Conservation (phyloP, 352 stramenopile genomes). For the Thalassiosira ordinaria region DNA sequence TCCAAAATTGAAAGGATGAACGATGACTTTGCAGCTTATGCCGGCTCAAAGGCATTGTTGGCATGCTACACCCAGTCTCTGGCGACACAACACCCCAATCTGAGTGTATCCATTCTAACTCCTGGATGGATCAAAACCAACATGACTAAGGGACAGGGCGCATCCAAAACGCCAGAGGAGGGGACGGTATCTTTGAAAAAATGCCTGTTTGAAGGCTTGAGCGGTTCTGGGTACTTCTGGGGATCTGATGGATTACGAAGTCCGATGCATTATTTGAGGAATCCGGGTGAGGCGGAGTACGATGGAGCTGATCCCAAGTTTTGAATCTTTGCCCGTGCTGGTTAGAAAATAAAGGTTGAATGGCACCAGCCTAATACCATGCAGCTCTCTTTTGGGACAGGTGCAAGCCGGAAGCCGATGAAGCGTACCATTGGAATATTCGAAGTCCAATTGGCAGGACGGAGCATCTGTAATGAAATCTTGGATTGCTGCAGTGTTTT, state of each 20-base stretch:
- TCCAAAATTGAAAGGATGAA: constrained; percentile 33
- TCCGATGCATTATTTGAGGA: constrained; percentile 66
- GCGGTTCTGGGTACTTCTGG: constrained; percentile 69
- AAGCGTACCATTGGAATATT: too few species aligned
- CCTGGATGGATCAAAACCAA: constrained; percentile 77
- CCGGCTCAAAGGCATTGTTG: constrained; percentile 71
- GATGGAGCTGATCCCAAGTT: too few species aligned
- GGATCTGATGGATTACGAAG: constrained; percentile 69
- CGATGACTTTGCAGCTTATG: constrained; percentile 50
- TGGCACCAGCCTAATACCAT: too few species aligned
- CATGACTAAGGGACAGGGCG: constrained; percentile 64
- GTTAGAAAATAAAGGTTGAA: too few species aligned
- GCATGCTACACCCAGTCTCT: constrained; percentile 65
- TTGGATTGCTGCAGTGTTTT: too few species aligned
- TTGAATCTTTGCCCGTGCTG: too few species aligned
- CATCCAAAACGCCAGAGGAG: constrained; percentile 62
- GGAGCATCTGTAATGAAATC: too few species aligned
- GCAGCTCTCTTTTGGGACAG: too few species aligned
- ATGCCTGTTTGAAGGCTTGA: constrained; percentile 63
- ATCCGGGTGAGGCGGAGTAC: constrained; percentile 76
- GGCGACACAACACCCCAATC: constrained; percentile 56
- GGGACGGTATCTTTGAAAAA: constrained; percentile 56
- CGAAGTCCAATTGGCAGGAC: too few species aligned
- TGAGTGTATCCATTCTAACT: constrained; percentile 61
- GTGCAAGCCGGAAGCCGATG: too few species aligned